A percentile compares a stretch with the other conserved stretches of the same genome.
phyloP scores from a whole-genome alignment of 768 basidiomycete species.

The Cubamyces lactineus region DNA sequence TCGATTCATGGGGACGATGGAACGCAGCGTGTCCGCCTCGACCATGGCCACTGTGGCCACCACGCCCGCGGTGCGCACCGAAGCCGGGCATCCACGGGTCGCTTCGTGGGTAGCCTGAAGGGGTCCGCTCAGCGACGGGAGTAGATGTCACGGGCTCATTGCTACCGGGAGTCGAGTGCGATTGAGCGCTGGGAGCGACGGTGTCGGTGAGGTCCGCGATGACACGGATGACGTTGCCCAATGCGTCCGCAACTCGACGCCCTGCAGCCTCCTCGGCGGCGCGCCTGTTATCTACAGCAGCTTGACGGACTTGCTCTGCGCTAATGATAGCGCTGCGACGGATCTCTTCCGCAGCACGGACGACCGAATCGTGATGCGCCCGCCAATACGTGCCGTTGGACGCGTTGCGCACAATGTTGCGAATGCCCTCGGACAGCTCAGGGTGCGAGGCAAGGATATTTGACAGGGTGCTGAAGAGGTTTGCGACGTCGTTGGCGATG shows the following conservation, averaged over 20 bases:
- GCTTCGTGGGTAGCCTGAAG: not conserved
- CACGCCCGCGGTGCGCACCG: conserved; percentile 2
- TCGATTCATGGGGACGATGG: conserved; percentile 11
- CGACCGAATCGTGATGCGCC: conserved; percentile 59
- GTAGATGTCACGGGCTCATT: conserved; percentile 28
- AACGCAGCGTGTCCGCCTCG: conserved; percentile 14
- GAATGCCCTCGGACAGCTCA: conserved; percentile 69
- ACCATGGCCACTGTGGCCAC: conserved; percentile 18
- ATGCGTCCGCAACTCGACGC: conserved; percentile 60
- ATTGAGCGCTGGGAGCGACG: not conserved
- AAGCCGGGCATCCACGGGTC: not conserved
- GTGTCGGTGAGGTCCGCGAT: conserved; percentile 42
- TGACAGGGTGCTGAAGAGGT: conserved; percentile 58
- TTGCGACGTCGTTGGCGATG: conserved; percentile 59
- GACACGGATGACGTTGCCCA: conserved; percentile 59
- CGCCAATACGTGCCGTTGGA: conserved; percentile 71
- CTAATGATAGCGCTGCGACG: conserved; percentile 47
- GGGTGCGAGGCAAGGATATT: conserved; percentile 66
- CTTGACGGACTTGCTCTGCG: conserved; percentile 37
- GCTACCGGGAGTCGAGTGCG: not conserved
- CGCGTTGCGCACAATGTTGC: conserved; percentile 64
- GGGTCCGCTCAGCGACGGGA: conserved; percentile 15
- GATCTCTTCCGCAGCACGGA: conserved; percentile 58
- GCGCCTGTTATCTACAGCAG: conserved; percentile 50
- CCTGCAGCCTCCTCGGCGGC: conserved; percentile 68